phyloP scores from a whole-genome alignment of 768 basidiomycete genomes.

The Calocybe cyanea region DNA sequence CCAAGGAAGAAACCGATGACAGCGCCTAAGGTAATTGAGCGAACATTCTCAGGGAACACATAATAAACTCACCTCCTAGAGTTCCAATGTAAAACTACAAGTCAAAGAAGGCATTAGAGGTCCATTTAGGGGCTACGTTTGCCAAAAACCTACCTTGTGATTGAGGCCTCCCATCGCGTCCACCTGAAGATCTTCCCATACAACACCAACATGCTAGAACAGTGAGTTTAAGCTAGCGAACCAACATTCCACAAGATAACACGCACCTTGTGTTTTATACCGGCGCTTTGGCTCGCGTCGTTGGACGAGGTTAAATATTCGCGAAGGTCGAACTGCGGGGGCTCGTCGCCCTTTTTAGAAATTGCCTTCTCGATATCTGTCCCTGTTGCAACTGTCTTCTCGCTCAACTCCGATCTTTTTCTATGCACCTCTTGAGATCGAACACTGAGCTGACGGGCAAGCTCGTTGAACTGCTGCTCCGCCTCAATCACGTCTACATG shows the following conservation, averaged over 20 bases:
- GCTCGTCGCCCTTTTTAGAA: slow-evolving; percentile 19
- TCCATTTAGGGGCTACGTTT: neutral
- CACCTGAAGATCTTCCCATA: slow-evolving; percentile 69
- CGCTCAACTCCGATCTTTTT: slow-evolving; percentile 19
- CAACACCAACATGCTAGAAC: slow-evolving; percentile 62
- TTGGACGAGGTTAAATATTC: slow-evolving; percentile 67
- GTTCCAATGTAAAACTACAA: slow-evolving; percentile 54
- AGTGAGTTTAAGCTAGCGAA: neutral
- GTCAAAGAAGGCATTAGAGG: neutral
- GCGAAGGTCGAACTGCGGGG: slow-evolving; percentile 53
- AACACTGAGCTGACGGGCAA: slow-evolving; percentile 39
- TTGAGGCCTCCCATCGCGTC: slow-evolving; percentile 51
- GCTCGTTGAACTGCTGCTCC: slow-evolving; percentile 52
- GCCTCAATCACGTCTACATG: slow-evolving; percentile 50
- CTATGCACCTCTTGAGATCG: slow-evolving; percentile 21
- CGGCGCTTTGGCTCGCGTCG: slow-evolving; percentile 60
- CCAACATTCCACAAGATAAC: neutral
- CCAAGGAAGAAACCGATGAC: slow-evolving; percentile 48
- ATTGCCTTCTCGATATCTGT: slow-evolving; percentile 40
- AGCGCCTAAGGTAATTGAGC: slow-evolving; percentile 35
- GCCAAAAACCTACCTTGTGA: slow-evolving; percentile 43
- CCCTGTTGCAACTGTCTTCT: slow-evolving; percentile 31
- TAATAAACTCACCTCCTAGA: slow-evolving; percentile 47
- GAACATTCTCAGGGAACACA: neutral
- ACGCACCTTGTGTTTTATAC: slow-evolving; percentile 60